Evolutionary conservation across 2,329 filamentous ascomycete species (phyloP), one percentile per base, ranked within the genome.

Genomic region (Myrmaecium sp.): DNA sequence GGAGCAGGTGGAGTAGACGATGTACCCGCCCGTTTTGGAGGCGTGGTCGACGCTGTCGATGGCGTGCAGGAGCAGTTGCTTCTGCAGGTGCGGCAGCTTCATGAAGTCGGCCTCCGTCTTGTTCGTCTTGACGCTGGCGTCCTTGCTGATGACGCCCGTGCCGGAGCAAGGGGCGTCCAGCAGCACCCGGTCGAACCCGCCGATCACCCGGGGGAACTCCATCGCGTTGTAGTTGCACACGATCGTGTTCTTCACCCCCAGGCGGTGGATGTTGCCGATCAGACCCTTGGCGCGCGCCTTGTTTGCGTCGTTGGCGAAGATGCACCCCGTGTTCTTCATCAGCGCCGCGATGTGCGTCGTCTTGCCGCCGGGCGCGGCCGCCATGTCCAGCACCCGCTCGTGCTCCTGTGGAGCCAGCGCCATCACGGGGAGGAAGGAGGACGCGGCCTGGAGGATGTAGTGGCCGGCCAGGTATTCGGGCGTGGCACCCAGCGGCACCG

Each of bases 341-440:
- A 95, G 58, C 0, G 86, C 86, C n/a, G 86, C 81, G 51, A 93
- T 77, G 54, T 94, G 82, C 5, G 86, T 94, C 6, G 83, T 92
- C 57, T 95, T 95, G 55, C 86, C 86, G 59, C 86, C 86, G 32
- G 86, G 86, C 34, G 86, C 86, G 39, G 89, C 78, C 27, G 89
- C 82, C 84, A 95, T 76, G 62, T 93, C 86, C 29, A 98, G 73
- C 26, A 91, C 68, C 18, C 89, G 73, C 60, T 98, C 86, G 40
- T 83, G 67, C 52, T 92, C 81, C 54, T 95, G 86, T 0, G 89
- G 89, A 5, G 81, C 84, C 8, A 98, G 68, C 6, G 89, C 86
- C 83, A 98, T 95, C 44, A 94, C 89, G 36, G 89, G 89, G 26
- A 98, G 66, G 62, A 98, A 98, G 11, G 84, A 94, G 5, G 81